A percentile compares a stretch with the other conserved stretches of the same genome.
These are phyloP conservation scores for Avena atlantica DNA, from an alignment of 176 grass and related monocot species.

Conservation along the genomic window DNA sequence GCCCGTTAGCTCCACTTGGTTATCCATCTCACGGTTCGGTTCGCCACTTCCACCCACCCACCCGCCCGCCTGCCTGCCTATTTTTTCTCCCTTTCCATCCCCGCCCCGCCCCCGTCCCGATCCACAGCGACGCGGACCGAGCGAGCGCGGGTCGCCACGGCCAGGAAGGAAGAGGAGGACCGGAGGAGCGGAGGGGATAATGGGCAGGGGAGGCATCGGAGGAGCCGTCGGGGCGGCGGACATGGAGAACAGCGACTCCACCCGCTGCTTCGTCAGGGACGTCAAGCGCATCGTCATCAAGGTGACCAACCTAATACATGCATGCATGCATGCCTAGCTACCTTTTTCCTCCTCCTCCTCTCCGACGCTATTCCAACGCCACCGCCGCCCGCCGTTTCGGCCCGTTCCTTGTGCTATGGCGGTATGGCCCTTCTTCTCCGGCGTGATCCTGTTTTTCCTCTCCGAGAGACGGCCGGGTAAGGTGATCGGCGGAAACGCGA, in stretches of 20 bases:
- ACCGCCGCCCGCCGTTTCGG: neutral
- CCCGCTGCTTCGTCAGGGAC: slow-evolving; percentile 65
- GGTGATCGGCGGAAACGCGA: neutral
- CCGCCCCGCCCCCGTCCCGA: neutral
- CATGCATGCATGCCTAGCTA: neutral
- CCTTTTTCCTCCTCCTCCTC: neutral
- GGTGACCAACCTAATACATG: slow-evolving; percentile 36
- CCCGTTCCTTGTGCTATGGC: neutral
- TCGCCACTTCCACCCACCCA: slow-evolving; percentile 39
- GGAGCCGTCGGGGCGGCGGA: slow-evolving; percentile 22
- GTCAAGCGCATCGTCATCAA: slow-evolving; percentile 88
- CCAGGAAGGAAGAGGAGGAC: neutral
- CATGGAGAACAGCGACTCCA: slow-evolving; percentile 67
- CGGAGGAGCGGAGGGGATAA: neutral
- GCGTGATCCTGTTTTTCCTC: neutral
- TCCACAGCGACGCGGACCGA: neutral
- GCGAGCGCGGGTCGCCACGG: slow-evolving; percentile 19
- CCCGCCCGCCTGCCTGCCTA: neutral
- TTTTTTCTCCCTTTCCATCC: neutral
- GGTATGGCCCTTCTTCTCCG: neutral
- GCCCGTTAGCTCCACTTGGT: neutral
- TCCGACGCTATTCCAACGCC: neutral
- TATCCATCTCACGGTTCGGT: slow-evolving; percentile 21
- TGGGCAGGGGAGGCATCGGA: slow-evolving; percentile 62
- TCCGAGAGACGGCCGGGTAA: neutral